Evolutionary conservation across 2,329 filamentous ascomycete genomes (phyloP).

Genomic region (Arthrobotrys pseudoclavata): DNA sequence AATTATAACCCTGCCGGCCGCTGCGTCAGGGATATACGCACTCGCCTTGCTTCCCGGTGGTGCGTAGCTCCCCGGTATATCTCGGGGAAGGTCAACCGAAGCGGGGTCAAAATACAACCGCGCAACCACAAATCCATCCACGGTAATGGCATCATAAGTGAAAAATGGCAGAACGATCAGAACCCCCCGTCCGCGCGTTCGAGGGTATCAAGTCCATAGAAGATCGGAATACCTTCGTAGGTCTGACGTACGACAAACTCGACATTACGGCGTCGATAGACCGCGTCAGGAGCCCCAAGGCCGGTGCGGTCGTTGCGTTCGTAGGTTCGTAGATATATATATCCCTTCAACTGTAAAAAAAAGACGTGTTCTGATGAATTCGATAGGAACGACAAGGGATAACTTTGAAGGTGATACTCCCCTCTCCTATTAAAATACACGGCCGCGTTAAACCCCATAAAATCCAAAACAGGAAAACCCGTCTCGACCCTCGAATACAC

Average conservation of each 20-base stretch:
- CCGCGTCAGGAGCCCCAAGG: slow-evolving; percentile 78
- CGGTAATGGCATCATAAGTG: no score
- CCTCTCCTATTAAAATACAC: no score
- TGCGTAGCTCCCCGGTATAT: background rate
- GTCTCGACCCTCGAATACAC: slow-evolving; percentile 82
- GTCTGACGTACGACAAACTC: slow-evolving; percentile 76
- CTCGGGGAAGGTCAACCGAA: background rate
- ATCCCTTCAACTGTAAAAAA: no score
- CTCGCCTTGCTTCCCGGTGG: no score
- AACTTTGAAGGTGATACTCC: slow-evolving; percentile 72
- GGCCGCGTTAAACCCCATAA: background rate
- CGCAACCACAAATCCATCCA: background rate
- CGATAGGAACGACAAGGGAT: slow-evolving; percentile 80
- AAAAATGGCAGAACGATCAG: background rate
- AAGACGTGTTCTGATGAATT: slow-evolving; percentile 10
- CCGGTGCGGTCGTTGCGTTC: slow-evolving; percentile 82
- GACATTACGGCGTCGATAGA: slow-evolving; percentile 73
- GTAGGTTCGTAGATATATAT: slow-evolving; percentile 71
- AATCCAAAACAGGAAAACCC: slow-evolving; percentile 68
- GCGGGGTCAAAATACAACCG: background rate
- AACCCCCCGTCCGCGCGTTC: slow-evolving; percentile 27
- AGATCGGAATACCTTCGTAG: slow-evolving; percentile 74
- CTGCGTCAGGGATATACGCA: no score
- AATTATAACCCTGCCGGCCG: slow-evolving; percentile 8
- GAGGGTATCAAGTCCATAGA: slow-evolving; percentile 64